phyloP scores from a whole-genome alignment of 345 rosid species.

The Aquilaria yunnanensis region DNA sequence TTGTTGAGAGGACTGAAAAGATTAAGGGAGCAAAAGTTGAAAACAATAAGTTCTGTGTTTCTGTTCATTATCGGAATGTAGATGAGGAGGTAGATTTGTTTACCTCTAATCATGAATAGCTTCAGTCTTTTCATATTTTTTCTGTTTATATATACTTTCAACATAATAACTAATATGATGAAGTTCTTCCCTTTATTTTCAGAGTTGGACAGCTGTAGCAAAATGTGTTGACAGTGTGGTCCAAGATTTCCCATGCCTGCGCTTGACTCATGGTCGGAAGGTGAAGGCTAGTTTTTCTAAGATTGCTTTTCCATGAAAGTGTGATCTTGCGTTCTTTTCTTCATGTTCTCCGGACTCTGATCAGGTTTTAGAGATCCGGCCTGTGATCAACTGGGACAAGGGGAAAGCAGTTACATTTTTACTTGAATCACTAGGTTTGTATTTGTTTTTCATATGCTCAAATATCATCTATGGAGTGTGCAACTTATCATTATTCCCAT shows the following conservation, averaged over 20 bases:
- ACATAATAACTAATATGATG: not conserved
- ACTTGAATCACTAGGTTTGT: slow-evolving; percentile 74
- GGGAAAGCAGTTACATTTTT: slow-evolving; percentile 81
- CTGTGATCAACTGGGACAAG: slow-evolving; percentile 84
- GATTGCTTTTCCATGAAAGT: not conserved
- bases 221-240: slow-evolving; percentile 41
- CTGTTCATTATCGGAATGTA: slow-evolving; percentile 89
- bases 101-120: not conserved
- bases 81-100: slow-evolving; percentile 42
- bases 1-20: slow-evolving; percentile 43
- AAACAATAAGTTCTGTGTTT: slow-evolving; percentile 74
- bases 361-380: slow-evolving; percentile 85
- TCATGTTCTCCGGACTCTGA: not conserved
- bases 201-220: slow-evolving; percentile 50
- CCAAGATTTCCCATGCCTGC: slow-evolving; percentile 37
- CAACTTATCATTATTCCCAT: not conserved
- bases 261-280: slow-evolving; percentile 66
- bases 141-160: not conserved
- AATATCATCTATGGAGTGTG: too few relatives aligned
- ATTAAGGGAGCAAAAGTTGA: slow-evolving; percentile 68
- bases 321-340: slow-evolving; percentile 5
- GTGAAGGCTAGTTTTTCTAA: slow-evolving; percentile 20
- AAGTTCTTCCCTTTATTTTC: slow-evolving; percentile 8
- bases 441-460: not conserved
- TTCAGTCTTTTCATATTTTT: not conserved